phyloP scores from a whole-genome alignment of 768 basidiomycete genomes.

The Daedaleopsis sinensis region DNA sequence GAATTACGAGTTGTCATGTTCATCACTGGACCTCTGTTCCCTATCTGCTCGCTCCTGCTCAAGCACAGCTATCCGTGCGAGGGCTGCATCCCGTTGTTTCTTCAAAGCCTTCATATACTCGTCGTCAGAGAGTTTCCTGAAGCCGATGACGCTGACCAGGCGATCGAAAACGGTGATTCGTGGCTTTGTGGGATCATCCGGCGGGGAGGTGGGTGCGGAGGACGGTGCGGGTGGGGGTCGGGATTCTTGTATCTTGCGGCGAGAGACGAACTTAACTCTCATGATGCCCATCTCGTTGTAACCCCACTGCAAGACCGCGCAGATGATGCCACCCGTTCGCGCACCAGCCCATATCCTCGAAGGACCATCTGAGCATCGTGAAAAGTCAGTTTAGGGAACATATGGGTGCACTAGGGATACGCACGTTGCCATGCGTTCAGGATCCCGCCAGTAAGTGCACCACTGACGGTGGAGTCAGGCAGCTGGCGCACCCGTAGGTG shows the following conservation, averaged over 20 bases:
- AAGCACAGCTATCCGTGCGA: constrained; percentile 60
- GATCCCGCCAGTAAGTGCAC: constrained; percentile 65
- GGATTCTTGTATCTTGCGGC: constrained; percentile 29
- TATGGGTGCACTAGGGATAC: constrained; percentile 28
- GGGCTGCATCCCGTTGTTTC: constrained; percentile 54
- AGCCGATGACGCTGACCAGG: constrained; percentile 49
- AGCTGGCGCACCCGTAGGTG: constrained; percentile 62
- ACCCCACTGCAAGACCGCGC: constrained; percentile 64
- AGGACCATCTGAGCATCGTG: constrained; percentile 55
- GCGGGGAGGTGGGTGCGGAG: background rate
- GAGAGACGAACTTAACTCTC: constrained; percentile 60
- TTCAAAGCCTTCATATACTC: constrained; percentile 67
- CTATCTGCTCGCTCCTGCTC: constrained; percentile 37
- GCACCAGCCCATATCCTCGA: constrained; percentile 60
- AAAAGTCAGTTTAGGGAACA: background rate
- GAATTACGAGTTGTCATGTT: background rate
- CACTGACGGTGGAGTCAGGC: constrained; percentile 75
- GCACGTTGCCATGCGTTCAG: constrained; percentile 62
- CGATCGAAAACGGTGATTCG: constrained; percentile 39
- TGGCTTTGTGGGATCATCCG: background rate
- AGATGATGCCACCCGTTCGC: constrained; percentile 58
- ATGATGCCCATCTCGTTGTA: constrained; percentile 70
- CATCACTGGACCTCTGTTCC: background rate
- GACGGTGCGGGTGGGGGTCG: background rate
- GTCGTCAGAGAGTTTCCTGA: constrained; percentile 67